Evolutionary conservation across 805 yeast genomes (phyloP), one percentile per base, ranked within the genome.

Genomic region (Kodamaea restingae): DNA sequence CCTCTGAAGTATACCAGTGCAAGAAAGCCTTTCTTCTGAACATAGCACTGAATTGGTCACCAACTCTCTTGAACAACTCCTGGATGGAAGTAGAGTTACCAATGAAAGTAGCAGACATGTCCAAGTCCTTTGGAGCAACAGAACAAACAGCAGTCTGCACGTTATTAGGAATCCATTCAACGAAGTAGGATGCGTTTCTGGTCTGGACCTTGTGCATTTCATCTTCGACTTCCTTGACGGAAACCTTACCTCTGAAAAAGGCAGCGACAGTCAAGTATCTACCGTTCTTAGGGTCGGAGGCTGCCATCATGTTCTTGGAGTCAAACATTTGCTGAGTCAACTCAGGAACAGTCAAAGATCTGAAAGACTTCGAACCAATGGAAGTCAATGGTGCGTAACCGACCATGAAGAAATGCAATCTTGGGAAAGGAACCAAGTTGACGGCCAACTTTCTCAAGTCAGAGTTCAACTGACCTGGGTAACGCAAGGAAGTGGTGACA

Each of bases 131-230:
- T 52, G 96, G 95, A 27, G 96, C 85, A 44, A 87, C 93, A 15
- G 90, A 80, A 67, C 96, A 88, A 41, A 88, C 87, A 35, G 96
- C 88, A 26, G 95, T 84, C 71, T 88, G 96, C 49, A 88, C 95
- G 58, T 88, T 88, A 65, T 86, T 86, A 54, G 96, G 96, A 67
- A 88, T 88, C 96, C 96, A 88, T 64, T 88, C 95, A 39, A 88
- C 96, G 56, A 88, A 88, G 63, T 84, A 81, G 43, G 81, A 78
- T 17, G 88, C 73, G 66, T 87, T 84, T 67, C 84, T 81, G 46
- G 82, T 78, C 69, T 87, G 93, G 46, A 85, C 85, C 61, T 79
- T 80, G 63, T 71, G 78, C 88, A 88, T 86, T 65, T 87, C 95
- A 61, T 88, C 96, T 64, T 88, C 96, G 45, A 88, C 95, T 69